Percentiles rank a stretch among this genome's conserved stretches.
phyloP scores from a whole-genome alignment of 2,329 filamentous ascomycete genomes.

The Chrysoporthe deuterocubensis region DNA sequence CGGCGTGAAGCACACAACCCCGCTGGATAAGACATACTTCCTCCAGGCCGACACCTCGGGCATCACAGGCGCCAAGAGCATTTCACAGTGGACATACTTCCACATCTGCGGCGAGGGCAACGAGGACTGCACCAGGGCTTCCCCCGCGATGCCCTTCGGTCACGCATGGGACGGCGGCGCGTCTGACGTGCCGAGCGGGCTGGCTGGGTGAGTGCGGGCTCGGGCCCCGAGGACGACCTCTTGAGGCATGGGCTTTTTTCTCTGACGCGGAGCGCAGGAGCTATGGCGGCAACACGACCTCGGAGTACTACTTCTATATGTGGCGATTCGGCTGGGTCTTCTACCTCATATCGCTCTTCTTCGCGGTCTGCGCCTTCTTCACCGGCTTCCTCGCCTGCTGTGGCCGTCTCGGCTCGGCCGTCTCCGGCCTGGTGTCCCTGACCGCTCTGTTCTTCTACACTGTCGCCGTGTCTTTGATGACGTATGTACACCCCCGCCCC shows the following conservation, averaged over 20 bases:
- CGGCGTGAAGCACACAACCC: constrained; percentile 52
- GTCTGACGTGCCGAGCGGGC: constrained; percentile 45
- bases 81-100: constrained; percentile 90
- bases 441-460: constrained; percentile 72
- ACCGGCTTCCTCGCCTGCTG: constrained; percentile 70
- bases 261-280: constrained; percentile 12
- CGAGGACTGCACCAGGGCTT: constrained; percentile 65
- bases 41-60: constrained; percentile 76
- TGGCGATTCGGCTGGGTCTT: constrained; percentile 95
- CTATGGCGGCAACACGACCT: constrained; percentile 60
- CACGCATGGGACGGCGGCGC: constrained; percentile 66
- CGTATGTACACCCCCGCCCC: constrained; percentile 54
- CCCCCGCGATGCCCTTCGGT: constrained; percentile 71
- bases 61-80: constrained; percentile 68
- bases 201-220: constrained; percentile 47
- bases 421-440: constrained; percentile 62
- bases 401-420: constrained; percentile 70
- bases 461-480: constrained; percentile 73
- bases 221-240: not conserved
- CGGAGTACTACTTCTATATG: constrained; percentile 73
- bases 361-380: constrained; percentile 70
- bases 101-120: constrained; percentile 73
- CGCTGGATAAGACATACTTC: constrained; percentile 81
- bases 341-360: constrained; percentile 83
- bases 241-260: not conserved